A percentile compares a stretch with the other conserved stretches of the same genome.
phyloP scores from a whole-genome alignment of 2,329 filamentous ascomycete species.

The Aspergillus floridensis region DNA sequence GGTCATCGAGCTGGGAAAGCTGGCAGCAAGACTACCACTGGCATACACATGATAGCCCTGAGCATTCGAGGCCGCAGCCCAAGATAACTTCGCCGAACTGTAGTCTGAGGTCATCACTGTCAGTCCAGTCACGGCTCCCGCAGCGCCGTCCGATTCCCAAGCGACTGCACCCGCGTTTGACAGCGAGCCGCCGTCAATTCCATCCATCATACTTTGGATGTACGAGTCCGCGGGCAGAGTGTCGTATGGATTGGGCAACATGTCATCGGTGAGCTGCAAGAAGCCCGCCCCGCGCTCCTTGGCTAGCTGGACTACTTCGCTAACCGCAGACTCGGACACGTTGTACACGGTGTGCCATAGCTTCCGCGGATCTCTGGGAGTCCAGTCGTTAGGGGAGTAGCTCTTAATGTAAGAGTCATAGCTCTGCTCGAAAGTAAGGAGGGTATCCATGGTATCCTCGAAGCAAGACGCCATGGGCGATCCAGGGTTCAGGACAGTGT shows the following conservation, averaged over 20 bases:
- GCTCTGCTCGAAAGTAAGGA: constrained; percentile 30
- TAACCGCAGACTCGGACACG: constrained; percentile 19
- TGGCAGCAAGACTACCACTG: constrained; percentile 6
- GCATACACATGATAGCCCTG: constrained; percentile 16
- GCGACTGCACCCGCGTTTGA: constrained; percentile 2
- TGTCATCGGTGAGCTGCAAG: constrained; percentile 18
- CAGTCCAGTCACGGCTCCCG: not conserved
- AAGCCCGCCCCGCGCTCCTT: constrained; percentile 11
- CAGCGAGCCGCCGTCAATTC: constrained; percentile 12
- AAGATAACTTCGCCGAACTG: constrained; percentile 15
- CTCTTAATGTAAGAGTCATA: constrained; percentile 25
- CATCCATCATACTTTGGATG: constrained; percentile 15
- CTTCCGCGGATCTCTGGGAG: constrained; percentile 28
- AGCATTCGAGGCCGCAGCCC: constrained; percentile 12
- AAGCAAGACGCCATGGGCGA: constrained; percentile 26
- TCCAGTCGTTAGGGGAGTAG: constrained; percentile 28
- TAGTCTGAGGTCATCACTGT: constrained; percentile 14
- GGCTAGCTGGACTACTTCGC: constrained; percentile 9
- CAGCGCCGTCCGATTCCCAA: constrained; percentile 4
- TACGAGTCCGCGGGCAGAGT: constrained; percentile 19
- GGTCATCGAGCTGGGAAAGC: constrained; percentile 11
- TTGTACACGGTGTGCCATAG: constrained; percentile 35
- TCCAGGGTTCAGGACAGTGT: constrained; percentile 18
- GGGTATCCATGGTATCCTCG: constrained; percentile 32
- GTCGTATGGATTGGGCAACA: constrained; percentile 18